Evolutionary conservation across 2,329 filamentous ascomycete genomes (phyloP).

Genomic region (Penicillium sclerotiorum): DNA sequence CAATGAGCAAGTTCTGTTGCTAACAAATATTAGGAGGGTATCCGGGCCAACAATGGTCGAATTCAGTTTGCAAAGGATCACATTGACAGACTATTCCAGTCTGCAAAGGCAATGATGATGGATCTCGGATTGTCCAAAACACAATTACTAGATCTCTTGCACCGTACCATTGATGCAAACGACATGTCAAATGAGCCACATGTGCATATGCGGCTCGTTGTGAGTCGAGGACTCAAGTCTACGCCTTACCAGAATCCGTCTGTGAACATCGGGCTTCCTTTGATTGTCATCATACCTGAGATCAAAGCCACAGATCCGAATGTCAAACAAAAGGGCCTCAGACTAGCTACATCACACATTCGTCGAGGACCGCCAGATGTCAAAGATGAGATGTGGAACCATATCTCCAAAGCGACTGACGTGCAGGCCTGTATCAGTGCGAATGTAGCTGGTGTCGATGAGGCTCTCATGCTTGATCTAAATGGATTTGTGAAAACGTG

Average conservation of each 20-base stretch:
- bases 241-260: constrained; percentile 1
- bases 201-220: not conserved
- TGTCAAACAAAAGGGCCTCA: not conserved
- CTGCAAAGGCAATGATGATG: constrained; percentile 2
- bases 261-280: constrained; percentile 1
- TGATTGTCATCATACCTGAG: constrained; percentile 4
- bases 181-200: constrained; percentile 1
- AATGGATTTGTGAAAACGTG: constrained; percentile 3
- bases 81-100: not conserved
- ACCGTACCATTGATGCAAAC: not conserved
- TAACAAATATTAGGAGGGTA: not conserved
- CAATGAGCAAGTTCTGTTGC: not conserved
- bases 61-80: constrained; percentile 1
- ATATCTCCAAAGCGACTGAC: constrained; percentile 2
- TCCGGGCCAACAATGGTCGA: not conserved
- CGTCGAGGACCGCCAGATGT: constrained; percentile 2
- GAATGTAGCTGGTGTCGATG: constrained; percentile 1
- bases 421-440: constrained; percentile 3
- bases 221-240: not conserved
- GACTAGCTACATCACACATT: not conserved
- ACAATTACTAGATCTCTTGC: not conserved
- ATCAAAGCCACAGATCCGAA: constrained; percentile 1
- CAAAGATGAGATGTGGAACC: constrained; percentile 5
- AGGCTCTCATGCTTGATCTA: constrained; percentile 1
- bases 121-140: not conserved